Base-by-base conservation (phyloP, 2,329 filamentous ascomycete genomes). In the Fragosphaeria purpurea region DNA sequence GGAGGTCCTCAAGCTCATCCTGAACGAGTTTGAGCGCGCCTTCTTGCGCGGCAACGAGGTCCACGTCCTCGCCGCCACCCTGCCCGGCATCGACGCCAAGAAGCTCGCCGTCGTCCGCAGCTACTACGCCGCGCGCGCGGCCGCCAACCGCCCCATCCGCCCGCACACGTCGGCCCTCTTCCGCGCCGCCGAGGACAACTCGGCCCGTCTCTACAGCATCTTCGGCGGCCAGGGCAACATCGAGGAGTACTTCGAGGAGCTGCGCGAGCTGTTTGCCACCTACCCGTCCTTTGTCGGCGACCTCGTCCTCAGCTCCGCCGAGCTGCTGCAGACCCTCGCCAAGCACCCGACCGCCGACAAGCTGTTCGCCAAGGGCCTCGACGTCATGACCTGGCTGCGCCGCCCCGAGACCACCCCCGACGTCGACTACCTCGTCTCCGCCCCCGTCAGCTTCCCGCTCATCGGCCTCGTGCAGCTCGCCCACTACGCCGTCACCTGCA, bases 161-260 rank as follows among this genome's bases (percentile, higher is more conserved):
- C 80, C 88, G 33, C 91, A 98, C 66, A 87, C 95, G 65, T 97
- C 94, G 41, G 94, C 93, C 38, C 78, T 98, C 44, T 80, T 96
- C 63, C 81, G 93, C 59, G 91, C 93, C 47, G 88, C 88, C 8
- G 83, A 86, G 44, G 90, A 96, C 56, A 84, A 81, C 55, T 82
- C 83, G 50, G 90, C 90, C 50, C 84, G 81, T 60, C 80, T 98
- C 53, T 98, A 95, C 73, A 90, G 84, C 57, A 89, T 98, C 55
- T 95, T 97, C 59, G 93, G 93, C 53, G 93, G 93, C 6, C 93
- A 98, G 67, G 93, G 93, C 60, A 98, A 98, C 69, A 97, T 98
- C 57, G 91, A 98, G 70, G 94, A 98, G 71, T 98, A 98, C 71
- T 98, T 98, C 62, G 91, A 98, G 59, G 93, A 98, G 73, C 79